Evolutionary conservation across 2,329 filamentous ascomycete genomes (phyloP).

Genomic region (Claviceps sp.): DNA sequence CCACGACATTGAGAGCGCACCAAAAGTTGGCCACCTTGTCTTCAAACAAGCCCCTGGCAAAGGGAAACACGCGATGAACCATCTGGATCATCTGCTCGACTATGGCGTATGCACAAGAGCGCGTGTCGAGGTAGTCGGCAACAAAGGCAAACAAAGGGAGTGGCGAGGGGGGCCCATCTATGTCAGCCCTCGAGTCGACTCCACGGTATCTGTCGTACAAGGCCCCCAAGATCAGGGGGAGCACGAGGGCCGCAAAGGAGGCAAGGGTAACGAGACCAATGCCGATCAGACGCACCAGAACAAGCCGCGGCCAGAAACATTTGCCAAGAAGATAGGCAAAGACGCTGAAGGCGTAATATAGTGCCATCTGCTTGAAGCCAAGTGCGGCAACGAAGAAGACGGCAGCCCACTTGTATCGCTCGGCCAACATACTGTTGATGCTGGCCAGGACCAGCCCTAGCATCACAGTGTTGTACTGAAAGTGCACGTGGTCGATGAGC

Average conservation of each 20-base stretch:
- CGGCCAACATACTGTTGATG: slow-evolving; percentile 78
- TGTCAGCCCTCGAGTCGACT: slow-evolving; percentile 41
- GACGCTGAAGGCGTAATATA: slow-evolving; percentile 89
- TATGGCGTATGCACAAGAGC: slow-evolving; percentile 59
- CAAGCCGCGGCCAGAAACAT: slow-evolving; percentile 64
- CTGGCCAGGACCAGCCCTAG: slow-evolving; percentile 77
- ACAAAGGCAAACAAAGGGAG: slow-evolving; percentile 50
- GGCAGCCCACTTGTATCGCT: slow-evolving; percentile 74
- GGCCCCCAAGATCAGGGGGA: slow-evolving; percentile 62
- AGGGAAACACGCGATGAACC: slow-evolving; percentile 88
- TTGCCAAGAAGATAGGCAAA: slow-evolving; percentile 84
- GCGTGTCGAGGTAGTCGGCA: slow-evolving; percentile 43
- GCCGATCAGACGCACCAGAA: slow-evolving; percentile 52
- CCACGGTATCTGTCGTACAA: slow-evolving; percentile 54
- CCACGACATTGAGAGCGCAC: slow-evolving; percentile 80
- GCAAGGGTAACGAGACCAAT: slow-evolving; percentile 61
- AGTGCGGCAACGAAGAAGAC: slow-evolving; percentile 87
- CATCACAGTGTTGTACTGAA: slow-evolving; percentile 99
- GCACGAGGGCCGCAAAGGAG: slow-evolving; percentile 61
- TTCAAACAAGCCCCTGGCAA: slow-evolving; percentile 89
- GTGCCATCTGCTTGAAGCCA: slow-evolving; percentile 98
- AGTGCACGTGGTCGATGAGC: slow-evolving; percentile 87
- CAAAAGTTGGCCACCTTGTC: slow-evolving; percentile 98
- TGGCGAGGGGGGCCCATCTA: slow-evolving; percentile 45
- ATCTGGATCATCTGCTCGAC: slow-evolving; percentile 71